Base-by-base conservation (phyloP, 2,329 filamentous ascomycete species). In the Ilyonectria mors-panacis region DNA sequence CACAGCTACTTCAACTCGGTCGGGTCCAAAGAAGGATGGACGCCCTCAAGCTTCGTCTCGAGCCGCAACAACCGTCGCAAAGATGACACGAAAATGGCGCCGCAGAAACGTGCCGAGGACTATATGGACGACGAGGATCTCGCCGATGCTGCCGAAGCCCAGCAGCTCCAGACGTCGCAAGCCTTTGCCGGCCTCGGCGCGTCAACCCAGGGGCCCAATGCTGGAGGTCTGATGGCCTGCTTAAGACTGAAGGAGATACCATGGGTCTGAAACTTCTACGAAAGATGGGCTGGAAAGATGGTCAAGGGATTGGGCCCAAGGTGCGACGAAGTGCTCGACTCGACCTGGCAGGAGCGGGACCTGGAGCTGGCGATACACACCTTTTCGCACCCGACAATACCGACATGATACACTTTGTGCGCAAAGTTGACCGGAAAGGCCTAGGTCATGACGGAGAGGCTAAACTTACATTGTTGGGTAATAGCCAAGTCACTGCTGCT, bases 71-170 rank as follows among this genome's bases (percentile, higher is more conserved):
- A 93, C 75, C 92, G 94, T 63, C 90, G 87, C 70, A 93, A 93
- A 77, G 88, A 93, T 83, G 85, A 84, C 37, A 19, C 71, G 1
- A 57, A 85, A n/a, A 86, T 88, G 69, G 73, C 82, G 2, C 90
- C 93, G 77, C 90, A 93, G 70, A 90, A 92, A 77, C 89, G 91
- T 54, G 76, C 89, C 1, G 94, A 98, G 79, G 95, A 98, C 77
- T 98, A 95, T 75, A 99, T 99, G 96, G 96, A 99, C 76, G 95
- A 97, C 47, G 96, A 99, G 79, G 96, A 99, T 80, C 85, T 97
- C 37, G 93, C 92, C 7, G 94, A 97, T 78, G 93, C 92, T 0
- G 94, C 93, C 65, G 94, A 97, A 80, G 87, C 92, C 2, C 89
- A 91, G 75, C 88, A 88, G 67, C 82, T 98, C 37, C 88, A 95